Conservation (phyloP, 2,329 filamentous ascomycete species). For the Pestalotiopsis fici region DNA sequence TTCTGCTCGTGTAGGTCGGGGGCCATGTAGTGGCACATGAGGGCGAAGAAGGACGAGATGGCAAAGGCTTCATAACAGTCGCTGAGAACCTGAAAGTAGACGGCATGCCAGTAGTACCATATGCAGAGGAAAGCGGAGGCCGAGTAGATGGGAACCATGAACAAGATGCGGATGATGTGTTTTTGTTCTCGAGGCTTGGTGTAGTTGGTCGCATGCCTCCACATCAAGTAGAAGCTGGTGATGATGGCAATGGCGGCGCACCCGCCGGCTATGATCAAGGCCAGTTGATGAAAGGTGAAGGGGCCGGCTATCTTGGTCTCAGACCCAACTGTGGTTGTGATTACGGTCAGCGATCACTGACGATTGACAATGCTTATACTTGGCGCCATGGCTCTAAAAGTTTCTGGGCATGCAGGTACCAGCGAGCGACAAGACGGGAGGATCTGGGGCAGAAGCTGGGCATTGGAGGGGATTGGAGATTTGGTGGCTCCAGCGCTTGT, state of each 20-base stretch:
- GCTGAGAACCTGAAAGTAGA: constrained; percentile 80
- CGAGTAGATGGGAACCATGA: constrained; percentile 84
- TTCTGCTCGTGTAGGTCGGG: constrained; percentile 80
- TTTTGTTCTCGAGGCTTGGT: constrained; percentile 61
- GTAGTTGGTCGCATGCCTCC: constrained; percentile 61
- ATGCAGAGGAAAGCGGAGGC: constrained; percentile 74
- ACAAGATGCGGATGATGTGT: constrained; percentile 81
- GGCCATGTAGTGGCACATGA: constrained; percentile 79
- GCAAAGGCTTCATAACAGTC: constrained; percentile 91
- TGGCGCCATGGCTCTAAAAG: constrained; percentile 18
- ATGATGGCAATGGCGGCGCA: constrained; percentile 52
- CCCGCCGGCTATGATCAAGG: constrained; percentile 50
- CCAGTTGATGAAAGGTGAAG: constrained; percentile 57
- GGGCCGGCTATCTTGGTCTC: constrained; percentile 48
- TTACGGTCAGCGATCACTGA: constrained; percentile 22
- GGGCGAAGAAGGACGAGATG: constrained; percentile 82
- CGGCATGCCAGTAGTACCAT: constrained; percentile 72
- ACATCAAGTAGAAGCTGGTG: constrained; percentile 57
- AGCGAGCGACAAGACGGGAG: constrained; percentile 4
- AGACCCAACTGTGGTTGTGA: constrained; percentile 38
- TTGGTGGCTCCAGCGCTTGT: too few relatives aligned
- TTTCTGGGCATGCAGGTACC: constrained; percentile 22
- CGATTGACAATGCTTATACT: constrained; percentile 1
- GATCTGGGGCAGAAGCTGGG: not conserved
- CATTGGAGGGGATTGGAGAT: not conserved